Percentiles rank a stretch among this genome's conserved stretches.
These are phyloP conservation scores for Alternaria angustiovoidea DNA, from an alignment of 2,329 filamentous ascomycete genomes.

Conservation along the genomic window DNA sequence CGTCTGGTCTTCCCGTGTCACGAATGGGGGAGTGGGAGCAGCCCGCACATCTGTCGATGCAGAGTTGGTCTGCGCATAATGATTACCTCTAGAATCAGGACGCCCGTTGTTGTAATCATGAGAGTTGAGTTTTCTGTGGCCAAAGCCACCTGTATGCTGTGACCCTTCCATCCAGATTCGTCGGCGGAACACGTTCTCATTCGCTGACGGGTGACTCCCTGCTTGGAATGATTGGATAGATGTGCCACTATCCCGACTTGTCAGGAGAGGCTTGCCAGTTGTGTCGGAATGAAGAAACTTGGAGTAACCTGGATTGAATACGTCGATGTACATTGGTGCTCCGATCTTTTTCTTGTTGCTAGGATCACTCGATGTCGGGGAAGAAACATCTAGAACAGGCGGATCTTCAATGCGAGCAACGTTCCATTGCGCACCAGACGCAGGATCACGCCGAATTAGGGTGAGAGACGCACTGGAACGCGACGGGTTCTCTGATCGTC, in stretches of 20 bases:
- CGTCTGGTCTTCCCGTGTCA: slow-evolving; percentile 36
- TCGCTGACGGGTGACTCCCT: slow-evolving; percentile 1
- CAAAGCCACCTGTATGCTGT: slow-evolving; percentile 51
- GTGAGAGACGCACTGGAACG: slow-evolving; percentile 49
- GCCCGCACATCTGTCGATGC: slow-evolving; percentile 24
- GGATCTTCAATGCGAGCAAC: slow-evolving; percentile 59
- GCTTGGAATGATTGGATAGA: slow-evolving; percentile 21
- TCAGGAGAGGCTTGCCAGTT: slow-evolving; percentile 22
- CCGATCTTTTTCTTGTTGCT: slow-evolving; percentile 48
- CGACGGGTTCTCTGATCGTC: slow-evolving; percentile 27
- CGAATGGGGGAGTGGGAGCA: slow-evolving; percentile 24
- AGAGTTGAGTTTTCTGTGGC: slow-evolving; percentile 49
- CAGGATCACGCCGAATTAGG: slow-evolving; percentile 61
- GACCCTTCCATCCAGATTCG: slow-evolving; percentile 60
- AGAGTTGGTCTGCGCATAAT: slow-evolving; percentile 22
- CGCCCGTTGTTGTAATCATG: slow-evolving; percentile 35
- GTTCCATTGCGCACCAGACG: slow-evolving; percentile 60
- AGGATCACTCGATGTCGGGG: slow-evolving; percentile 48
- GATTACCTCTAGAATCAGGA: slow-evolving; percentile 34
- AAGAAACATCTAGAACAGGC: slow-evolving; percentile 55
- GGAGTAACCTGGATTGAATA: slow-evolving; percentile 67
- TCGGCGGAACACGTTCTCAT: slow-evolving; percentile 51
- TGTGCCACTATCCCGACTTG: slow-evolving; percentile 25
- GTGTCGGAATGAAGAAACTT: slow-evolving; percentile 58
- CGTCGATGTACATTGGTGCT: slow-evolving; percentile 61